A percentile compares a stretch with the other conserved stretches of the same genome.
Evolutionary conservation across 2,329 filamentous ascomycete genomes (phyloP).

Genomic region (Botryosphaeria dothidea): DNA sequence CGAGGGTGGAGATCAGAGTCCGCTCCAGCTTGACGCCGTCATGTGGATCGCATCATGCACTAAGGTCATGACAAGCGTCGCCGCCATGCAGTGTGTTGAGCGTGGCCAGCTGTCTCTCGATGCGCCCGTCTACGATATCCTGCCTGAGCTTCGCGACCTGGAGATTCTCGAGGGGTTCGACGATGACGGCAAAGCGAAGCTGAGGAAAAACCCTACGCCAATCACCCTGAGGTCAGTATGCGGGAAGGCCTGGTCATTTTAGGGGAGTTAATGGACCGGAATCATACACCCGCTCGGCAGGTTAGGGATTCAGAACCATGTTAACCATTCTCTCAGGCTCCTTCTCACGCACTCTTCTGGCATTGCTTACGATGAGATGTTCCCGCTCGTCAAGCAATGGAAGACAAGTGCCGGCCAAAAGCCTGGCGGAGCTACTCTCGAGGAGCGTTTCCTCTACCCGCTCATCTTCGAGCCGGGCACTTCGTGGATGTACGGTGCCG

Average conservation of each 20-base stretch:
- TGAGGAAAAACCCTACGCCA: conserved; percentile 8
- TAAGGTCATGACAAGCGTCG: conserved; percentile 40
- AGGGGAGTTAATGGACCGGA: not conserved
- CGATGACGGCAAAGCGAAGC: conserved; percentile 25
- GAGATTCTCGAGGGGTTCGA: conserved; percentile 28
- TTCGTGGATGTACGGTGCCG: conserved; percentile 26
- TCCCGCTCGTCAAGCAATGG: conserved; percentile 21
- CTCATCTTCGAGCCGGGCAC: conserved; percentile 32
- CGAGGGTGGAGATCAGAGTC: conserved; percentile 23
- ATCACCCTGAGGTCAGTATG: conserved; percentile 14
- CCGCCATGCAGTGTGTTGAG: conserved; percentile 37
- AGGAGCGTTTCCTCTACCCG: conserved; percentile 23
- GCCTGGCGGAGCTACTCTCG: conserved; percentile 18
- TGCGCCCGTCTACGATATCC: conserved; percentile 32
- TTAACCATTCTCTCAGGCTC: conserved; percentile 26
- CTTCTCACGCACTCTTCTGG: conserved; percentile 33
- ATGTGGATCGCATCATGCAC: conserved; percentile 43
- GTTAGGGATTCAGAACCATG: no score
- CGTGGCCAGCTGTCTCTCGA: conserved; percentile 33
- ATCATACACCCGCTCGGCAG: no score
- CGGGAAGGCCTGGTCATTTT: not conserved
- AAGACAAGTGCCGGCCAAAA: conserved; percentile 22
- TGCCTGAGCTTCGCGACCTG: conserved; percentile 33
- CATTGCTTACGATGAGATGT: conserved; percentile 26
- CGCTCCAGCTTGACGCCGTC: conserved; percentile 25